Evolutionary conservation across 1,139 yeast species (phyloP), one percentile per base, ranked within the genome.

Genomic region (Barnettozyma hawaiiensis): DNA sequence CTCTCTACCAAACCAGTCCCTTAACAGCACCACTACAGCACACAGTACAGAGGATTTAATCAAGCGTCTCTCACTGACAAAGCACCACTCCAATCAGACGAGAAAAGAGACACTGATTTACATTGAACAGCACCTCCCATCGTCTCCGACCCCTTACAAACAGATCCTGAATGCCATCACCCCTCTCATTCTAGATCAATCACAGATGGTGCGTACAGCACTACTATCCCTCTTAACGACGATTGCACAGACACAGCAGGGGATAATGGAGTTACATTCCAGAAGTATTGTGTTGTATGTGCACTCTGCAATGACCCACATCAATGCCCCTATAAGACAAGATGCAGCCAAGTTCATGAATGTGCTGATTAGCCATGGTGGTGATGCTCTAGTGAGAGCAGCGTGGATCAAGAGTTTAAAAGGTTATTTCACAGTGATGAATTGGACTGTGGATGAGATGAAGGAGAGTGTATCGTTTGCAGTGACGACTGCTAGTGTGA

Each of bases 231-330:
- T 87, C 29, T 64, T 85, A 26, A 64, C 67, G 15, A 69, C 73
- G 4, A 67, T 82, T 32, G 75, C 77, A 1, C 57, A 61, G 14
- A 64, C 65, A 18, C 82, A 79, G 49, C 71, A 75, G 0, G 77
- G 77, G 7, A 66, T 80, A n/a, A 65, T 85, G 46, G 77, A 75
- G 46, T 68, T 89, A 19, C 94, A 90, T 62, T 71, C 82, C 39
- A 70, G 80, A 24, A 67, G 81, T 7, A 63, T 90, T 3, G 73
- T 85, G 27, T 67, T 92, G 26, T 90, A 85, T 59, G 71, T 90
- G n/a, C 85, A 85, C 55, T 82, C 94, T 42, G 95, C 96, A 12
- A 92, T 92, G 97, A 85, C 97, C 15, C 97, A 92, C 59, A 83
- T 92, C 36, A 75, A 74, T 31, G 81, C 90, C 1, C 79, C 78